Evolutionary conservation across 169 alveolate genomes (phyloP).

Genomic region (Pseudocohnilembus persalinus): DNA sequence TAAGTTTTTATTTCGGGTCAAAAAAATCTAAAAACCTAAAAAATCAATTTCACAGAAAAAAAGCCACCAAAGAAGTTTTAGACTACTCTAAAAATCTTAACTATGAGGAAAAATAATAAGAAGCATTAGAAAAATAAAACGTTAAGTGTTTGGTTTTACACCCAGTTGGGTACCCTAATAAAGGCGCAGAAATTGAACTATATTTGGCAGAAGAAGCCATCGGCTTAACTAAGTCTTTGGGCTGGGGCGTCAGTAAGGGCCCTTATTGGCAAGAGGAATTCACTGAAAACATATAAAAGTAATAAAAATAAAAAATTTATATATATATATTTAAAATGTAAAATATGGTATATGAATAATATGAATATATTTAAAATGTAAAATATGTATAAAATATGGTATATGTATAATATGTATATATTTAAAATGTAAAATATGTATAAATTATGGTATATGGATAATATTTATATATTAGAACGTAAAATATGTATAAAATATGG

Average conservation of each 20-base stretch:
- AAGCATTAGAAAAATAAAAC: background rate
- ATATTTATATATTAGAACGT: too few species aligned
- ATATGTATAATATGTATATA: background rate
- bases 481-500: too few species aligned
- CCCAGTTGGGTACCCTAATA: constrained; percentile 53
- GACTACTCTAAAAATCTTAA: background rate
- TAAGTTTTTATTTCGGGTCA: background rate
- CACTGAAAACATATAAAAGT: constrained; percentile 11
- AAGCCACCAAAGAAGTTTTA: background rate
- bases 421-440: background rate
- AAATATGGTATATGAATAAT: background rate
- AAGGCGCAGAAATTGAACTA: constrained; percentile 68
- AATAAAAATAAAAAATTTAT: too few species aligned
- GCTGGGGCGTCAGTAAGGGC: constrained; percentile 58
- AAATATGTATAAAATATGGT: background rate
- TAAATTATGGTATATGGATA: too few species aligned
- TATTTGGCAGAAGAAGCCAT: constrained; percentile 85
- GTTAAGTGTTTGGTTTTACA: constrained; percentile 56
- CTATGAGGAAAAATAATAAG: background rate
- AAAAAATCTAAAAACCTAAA: background rate
- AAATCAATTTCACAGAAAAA: background rate
- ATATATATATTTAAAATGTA: background rate
- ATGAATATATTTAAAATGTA: background rate
- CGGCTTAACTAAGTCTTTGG: constrained; percentile 70
- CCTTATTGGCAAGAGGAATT: constrained; percentile 54